Conservation (phyloP, 2,329 filamentous ascomycete genomes). For the Hymenoscyphus fructigenus region DNA sequence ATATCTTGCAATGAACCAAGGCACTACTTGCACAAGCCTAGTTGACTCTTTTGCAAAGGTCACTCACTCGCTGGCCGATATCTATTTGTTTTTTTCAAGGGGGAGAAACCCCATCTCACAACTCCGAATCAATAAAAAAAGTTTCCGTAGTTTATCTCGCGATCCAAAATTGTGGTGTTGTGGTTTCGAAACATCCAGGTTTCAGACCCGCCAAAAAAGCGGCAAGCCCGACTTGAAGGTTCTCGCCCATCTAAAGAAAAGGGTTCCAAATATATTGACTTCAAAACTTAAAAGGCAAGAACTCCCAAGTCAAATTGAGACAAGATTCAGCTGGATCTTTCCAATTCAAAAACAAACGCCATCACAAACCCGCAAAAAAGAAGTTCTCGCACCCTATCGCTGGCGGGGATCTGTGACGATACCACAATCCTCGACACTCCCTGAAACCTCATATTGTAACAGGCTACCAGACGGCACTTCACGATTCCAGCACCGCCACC, state of each 20-base stretch:
- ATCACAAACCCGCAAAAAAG: neutral
- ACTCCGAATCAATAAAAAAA: too few species aligned
- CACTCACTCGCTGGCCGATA: too few species aligned
- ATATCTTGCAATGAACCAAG: too few species aligned
- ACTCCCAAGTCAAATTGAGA: neutral
- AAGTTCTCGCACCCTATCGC: neutral
- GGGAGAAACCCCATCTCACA: too few species aligned
- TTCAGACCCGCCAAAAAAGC: neutral
- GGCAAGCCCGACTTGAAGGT: neutral
- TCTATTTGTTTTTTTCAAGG: too few species aligned
- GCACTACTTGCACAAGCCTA: too few species aligned
- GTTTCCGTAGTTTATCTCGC: too few species aligned
- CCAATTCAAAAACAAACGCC: neutral
- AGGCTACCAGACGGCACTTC: neutral
- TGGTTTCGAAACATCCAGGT: neutral
- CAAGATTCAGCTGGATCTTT: neutral
- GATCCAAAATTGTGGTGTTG: neutral
- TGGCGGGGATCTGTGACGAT: neutral
- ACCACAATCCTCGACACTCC: neutral
- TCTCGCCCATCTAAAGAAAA: neutral
- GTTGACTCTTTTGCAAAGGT: too few species aligned
- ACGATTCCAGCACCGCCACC: conserved; percentile 9
- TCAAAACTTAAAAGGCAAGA: neutral
- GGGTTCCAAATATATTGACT: neutral
- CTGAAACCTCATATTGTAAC: conserved; percentile 4